Evolutionary conservation across 371 early-diverging fungal species (phyloP).

Genomic region (Rhizopus delemar): DNA sequence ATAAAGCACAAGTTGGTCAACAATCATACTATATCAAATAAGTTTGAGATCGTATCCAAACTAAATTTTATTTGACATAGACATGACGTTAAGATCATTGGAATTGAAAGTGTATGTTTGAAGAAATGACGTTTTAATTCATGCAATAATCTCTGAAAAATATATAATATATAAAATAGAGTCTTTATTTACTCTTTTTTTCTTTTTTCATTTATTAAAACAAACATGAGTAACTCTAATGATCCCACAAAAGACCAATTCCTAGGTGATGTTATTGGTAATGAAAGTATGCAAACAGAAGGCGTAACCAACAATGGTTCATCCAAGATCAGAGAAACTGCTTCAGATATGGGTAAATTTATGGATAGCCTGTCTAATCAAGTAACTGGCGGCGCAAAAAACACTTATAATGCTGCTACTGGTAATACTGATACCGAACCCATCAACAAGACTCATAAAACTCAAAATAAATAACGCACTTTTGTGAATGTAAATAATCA

Average conservation of each 20-base stretch:
- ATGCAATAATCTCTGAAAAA: too few relatives aligned
- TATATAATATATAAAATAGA: too few relatives aligned
- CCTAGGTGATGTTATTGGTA: conserved; percentile 45
- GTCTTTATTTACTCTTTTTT: too few relatives aligned
- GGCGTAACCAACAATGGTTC: conserved; percentile 36
- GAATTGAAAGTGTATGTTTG: too few relatives aligned
- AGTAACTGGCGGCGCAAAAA: conserved; percentile 32
- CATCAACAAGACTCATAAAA: conserved; percentile 21
- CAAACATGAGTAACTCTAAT: too few relatives aligned
- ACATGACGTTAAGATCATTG: too few relatives aligned
- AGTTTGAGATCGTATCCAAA: too few relatives aligned
- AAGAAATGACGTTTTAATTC: too few relatives aligned
- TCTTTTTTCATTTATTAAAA: too few relatives aligned
- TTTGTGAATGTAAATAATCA: conserved; percentile 8
- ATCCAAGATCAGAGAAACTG: conserved; percentile 35
- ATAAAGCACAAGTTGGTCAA: too few relatives aligned
- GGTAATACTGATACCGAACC: conserved; percentile 25
- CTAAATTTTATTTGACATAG: too few relatives aligned
- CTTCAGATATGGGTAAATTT: conserved; percentile 27
- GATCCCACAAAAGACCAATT: conserved; percentile 29
- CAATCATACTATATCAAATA: too few relatives aligned
- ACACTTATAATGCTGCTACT: conserved; percentile 26
- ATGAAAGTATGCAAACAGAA: conserved; percentile 39
- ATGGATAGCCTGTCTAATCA: conserved; percentile 30
- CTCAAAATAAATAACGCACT: conserved; percentile 22